Base-by-base conservation (phyloP, 768 basidiomycete species). In the Podaxis mareebaensis region DNA sequence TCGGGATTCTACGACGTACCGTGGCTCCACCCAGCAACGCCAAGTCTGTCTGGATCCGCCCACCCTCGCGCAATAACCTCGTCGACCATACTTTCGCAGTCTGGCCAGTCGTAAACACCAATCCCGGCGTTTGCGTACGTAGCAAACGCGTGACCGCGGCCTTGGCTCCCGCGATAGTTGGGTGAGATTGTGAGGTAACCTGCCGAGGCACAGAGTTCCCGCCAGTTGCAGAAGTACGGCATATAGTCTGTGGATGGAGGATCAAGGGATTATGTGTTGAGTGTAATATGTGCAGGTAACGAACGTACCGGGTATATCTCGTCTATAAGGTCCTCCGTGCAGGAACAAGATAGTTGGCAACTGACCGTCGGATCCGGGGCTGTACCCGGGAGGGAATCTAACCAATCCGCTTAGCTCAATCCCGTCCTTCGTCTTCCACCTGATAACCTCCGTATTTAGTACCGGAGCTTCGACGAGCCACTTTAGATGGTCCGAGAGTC, bases 191-290 rank as follows among this genome's bases (percentile, higher is more conserved):
- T 74, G 15, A 77, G 68, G 62, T 75, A 77, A 36, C 76, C 76
- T 11, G 73, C 71, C 58, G 70, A 73, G 4, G 75, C 74, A 17
- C 75, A 66, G 40, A 75, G 62, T 49, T 77, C 76, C 11, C 76
- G 70, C 76, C 76, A 77, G 63, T 75, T 75, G 64, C 75, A 75
- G 63, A 75, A 76, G 53, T 77, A 76, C 26, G 75, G 75, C 76
- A 77, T 77, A 64, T 76, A 77, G 67, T 77, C 76, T 76, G 53
- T 20, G 4, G 22, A 28, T 38, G 11, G 48, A 20, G 7, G n/a
- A 24, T 8, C 22, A 15, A 22, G 12, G 24, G 22, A 36, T 46
- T 53, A 13, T 42, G 15, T 6, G 13, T 38, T 24, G 36, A 26
- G 22, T 46, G 44, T 8, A 44, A 48, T 17, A 17, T 39, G 6